phyloP scores from a whole-genome alignment of 2,329 filamentous ascomycete species.

The Boeremia lycopersici region DNA sequence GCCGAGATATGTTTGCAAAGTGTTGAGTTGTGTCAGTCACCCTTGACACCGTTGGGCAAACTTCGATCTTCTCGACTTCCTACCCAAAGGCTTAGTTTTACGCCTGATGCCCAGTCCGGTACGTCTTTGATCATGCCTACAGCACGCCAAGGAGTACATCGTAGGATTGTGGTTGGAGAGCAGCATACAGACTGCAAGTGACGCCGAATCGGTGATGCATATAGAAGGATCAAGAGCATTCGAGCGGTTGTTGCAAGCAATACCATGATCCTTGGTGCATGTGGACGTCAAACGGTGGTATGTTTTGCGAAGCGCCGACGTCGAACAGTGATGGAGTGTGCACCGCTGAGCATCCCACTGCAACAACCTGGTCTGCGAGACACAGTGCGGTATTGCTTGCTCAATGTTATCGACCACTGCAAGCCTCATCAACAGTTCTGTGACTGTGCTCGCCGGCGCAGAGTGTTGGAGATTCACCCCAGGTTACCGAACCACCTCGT shows the following conservation, averaged over 20 bases:
- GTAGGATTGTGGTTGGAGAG: background rate
- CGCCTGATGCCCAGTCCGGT: background rate
- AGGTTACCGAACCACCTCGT: conserved; percentile 11
- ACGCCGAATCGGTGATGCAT: background rate
- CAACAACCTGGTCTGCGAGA: background rate
- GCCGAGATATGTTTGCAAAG: background rate
- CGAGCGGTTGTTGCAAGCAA: conserved; percentile 2
- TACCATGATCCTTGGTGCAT: conserved; percentile 10
- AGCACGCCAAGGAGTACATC: background rate
- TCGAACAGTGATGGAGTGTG: conserved; percentile 6
- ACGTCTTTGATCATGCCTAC: background rate
- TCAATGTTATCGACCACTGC: conserved; percentile 10
- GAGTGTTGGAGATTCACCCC: background rate
- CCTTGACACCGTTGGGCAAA: background rate
- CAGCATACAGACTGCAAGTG: background rate
- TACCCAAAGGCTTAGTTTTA: background rate
- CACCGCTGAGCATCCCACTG: background rate
- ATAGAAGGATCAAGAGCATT: conserved; percentile 5
- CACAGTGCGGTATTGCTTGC: background rate
- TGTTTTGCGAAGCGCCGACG: conserved; percentile 18
- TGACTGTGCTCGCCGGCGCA: conserved; percentile 1
- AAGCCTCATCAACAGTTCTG: conserved; percentile 14
- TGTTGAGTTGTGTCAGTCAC: conserved; percentile 3
- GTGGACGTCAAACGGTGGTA: conserved; percentile 13
- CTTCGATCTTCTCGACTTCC: background rate